Percentiles rank a stretch among this genome's conserved stretches.
phyloP scores from a whole-genome alignment of 805 yeast species.

The Kodamaea laetipori region DNA sequence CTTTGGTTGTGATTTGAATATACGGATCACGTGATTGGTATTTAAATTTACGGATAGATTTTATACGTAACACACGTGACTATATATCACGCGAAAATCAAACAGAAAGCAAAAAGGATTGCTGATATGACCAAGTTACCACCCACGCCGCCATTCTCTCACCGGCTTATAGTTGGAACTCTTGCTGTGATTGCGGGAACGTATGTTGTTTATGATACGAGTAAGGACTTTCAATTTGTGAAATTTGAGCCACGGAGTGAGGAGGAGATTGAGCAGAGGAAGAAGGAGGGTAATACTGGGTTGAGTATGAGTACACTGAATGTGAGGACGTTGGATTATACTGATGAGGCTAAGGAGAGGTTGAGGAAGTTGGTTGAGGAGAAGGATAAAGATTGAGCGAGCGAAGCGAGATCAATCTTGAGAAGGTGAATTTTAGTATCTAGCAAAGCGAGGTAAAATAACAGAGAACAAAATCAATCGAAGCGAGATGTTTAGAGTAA shows the following conservation, averaged over 20 bases:
- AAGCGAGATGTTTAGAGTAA: too few species aligned
- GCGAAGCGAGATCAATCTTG: too few species aligned
- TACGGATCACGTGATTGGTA: too few species aligned
- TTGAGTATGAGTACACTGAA: constrained; percentile 34
- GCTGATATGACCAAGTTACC: constrained; percentile 15
- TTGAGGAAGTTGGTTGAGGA: constrained; percentile 20
- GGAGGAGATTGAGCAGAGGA: constrained; percentile 42
- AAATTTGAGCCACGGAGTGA: constrained; percentile 40
- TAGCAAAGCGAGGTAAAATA: too few species aligned
- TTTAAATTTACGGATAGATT: too few species aligned
- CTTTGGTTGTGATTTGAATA: too few species aligned
- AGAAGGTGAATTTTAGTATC: too few species aligned
- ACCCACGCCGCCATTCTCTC: constrained; percentile 37
- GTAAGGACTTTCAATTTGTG: constrained; percentile 42
- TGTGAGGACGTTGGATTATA: constrained; percentile 41
- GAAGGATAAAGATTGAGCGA: constrained; percentile 2
- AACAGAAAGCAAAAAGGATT: too few species aligned
- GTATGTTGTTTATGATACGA: constrained; percentile 35
- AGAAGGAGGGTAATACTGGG: constrained; percentile 32
- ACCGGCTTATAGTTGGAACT: constrained; percentile 39
- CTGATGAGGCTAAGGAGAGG: constrained; percentile 45
- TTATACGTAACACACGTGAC: too few species aligned
- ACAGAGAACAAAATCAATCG: too few species aligned
- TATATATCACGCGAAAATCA: too few species aligned
- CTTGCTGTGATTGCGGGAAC: constrained; percentile 37